phyloP scores from a whole-genome alignment of 176 grass and related monocot genomes.

The Chrysopogon serrulatus region DNA sequence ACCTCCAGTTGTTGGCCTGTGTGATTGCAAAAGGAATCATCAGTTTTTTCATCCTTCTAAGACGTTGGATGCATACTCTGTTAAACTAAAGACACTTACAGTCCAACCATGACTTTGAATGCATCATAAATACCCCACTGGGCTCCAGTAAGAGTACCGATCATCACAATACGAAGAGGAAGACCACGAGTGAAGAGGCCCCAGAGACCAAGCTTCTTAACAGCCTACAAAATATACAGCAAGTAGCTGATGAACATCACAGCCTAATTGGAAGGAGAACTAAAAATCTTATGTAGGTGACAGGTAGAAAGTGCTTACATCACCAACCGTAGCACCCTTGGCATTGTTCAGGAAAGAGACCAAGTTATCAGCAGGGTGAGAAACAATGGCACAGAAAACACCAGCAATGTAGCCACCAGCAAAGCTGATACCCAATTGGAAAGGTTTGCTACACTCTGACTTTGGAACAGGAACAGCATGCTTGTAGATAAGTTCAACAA shows the following conservation, averaged over 20 bases:
- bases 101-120: conserved; percentile 76
- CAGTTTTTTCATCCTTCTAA: background rate
- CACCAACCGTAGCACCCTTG: conserved; percentile 64
- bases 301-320: conserved; percentile 34
- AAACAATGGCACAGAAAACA: conserved; percentile 57
- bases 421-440: conserved; percentile 57
- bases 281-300: background rate
- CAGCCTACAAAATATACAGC: conserved; percentile 30
- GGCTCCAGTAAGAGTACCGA: conserved; percentile 69
- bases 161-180: conserved; percentile 82
- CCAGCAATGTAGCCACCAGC: conserved; percentile 68
- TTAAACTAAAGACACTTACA: conserved; percentile 42
- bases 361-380: conserved; percentile 67
- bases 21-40: background rate
- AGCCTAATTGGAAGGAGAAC: background rate
- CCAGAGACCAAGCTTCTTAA: conserved; percentile 58
- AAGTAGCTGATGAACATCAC: background rate
- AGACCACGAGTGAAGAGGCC: conserved; percentile 64
- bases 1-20: conserved; percentile 63
- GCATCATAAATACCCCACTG: conserved; percentile 77
- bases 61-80: background rate
- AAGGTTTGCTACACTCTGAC: conserved; percentile 50
- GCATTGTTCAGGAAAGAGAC: conserved; percentile 78
- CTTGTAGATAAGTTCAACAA: conserved; percentile 67
- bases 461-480: conserved; percentile 54